phyloP scores from a whole-genome alignment of 140 eudicot genomes.

The Erigeron philadelphicus region DNA sequence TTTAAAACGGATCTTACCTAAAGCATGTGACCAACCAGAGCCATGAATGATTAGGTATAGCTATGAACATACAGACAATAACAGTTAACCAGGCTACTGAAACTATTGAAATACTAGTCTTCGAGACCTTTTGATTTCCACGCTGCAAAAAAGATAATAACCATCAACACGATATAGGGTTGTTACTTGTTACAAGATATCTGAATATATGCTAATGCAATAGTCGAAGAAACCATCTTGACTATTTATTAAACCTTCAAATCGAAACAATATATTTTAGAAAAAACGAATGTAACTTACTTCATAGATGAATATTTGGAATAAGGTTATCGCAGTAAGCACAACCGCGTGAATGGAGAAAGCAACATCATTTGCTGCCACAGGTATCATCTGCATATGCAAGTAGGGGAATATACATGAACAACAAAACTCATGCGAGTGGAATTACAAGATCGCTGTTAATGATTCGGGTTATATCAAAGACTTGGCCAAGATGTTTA shows the following conservation, averaged over 20 bases:
- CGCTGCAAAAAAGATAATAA: conserved; percentile 42
- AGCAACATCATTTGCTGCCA: conserved; percentile 95
- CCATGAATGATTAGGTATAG: conserved; percentile 76
- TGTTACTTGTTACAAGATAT: not conserved
- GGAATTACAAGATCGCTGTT: not conserved
- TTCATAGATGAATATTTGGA: conserved; percentile 82
- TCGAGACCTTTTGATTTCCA: conserved; percentile 78
- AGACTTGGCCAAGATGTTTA: not conserved
- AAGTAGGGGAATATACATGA: conserved; percentile 17
- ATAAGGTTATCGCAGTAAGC: conserved; percentile 69
- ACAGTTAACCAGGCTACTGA: conserved; percentile 63
- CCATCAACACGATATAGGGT: not conserved
- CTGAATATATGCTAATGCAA: not conserved
- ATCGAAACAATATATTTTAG: not conserved
- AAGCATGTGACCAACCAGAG: conserved; percentile 86
- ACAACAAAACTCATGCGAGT: not conserved
- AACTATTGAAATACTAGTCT: conserved; percentile 48
- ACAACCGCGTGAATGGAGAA: conserved; percentile 89
- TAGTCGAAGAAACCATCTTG: not conserved
- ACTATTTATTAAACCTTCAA: conserved; percentile 14
- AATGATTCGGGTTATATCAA: not conserved
- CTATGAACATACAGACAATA: conserved; percentile 65
- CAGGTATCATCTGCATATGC: conserved; percentile 80
- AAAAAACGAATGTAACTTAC: conserved; percentile 36
- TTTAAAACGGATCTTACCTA: conserved; percentile 48